A percentile compares a stretch with the other conserved stretches of the same genome.
Evolutionary conservation across 164 flowering plant genomes (phyloP).

Genomic region (Nymphaea thermarum): DNA sequence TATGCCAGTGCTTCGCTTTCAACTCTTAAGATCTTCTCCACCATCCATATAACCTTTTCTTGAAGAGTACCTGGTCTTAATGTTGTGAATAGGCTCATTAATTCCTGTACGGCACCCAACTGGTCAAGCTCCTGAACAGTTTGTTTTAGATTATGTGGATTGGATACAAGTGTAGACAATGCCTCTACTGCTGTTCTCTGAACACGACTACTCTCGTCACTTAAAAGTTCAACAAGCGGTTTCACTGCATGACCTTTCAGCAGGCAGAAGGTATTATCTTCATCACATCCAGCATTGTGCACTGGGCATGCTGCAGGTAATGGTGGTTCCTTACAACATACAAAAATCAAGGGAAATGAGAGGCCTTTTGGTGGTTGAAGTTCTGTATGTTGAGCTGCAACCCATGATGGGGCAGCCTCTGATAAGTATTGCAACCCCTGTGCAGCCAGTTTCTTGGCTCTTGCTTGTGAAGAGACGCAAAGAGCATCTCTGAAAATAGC

Average conservation of each 20-base stretch:
- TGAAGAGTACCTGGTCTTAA: conserved; percentile 41
- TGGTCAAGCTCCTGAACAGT: conserved; percentile 32
- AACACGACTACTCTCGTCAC: conserved; percentile 28
- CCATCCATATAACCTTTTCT: conserved; percentile 37
- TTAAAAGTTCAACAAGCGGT: conserved; percentile 33
- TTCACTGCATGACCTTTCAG: conserved; percentile 31
- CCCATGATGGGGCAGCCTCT: conserved; percentile 14
- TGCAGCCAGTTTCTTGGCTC: conserved; percentile 33
- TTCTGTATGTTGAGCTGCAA: conserved; percentile 13
- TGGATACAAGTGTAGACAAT: conserved; percentile 33
- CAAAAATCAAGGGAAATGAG: conserved; percentile 20
- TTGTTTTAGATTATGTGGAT: conserved; percentile 14
- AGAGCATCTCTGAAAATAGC: conserved; percentile 26
- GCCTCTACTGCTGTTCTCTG: conserved; percentile 40
- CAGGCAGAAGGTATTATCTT: conserved; percentile 33
- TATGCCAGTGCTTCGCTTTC: conserved; percentile 20
- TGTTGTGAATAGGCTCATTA: conserved; percentile 28
- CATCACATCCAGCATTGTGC: conserved; percentile 32
- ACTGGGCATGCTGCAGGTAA: conserved; percentile 27
- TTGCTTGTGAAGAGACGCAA: conserved; percentile 19
- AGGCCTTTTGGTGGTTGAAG: conserved; percentile 26
- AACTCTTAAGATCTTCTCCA: conserved; percentile 34
- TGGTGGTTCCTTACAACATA: conserved; percentile 25
- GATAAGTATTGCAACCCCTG: conserved; percentile 46
- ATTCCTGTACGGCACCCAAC: conserved; percentile 18